Percentiles rank a stretch among this genome's conserved stretches.
Conservation (phyloP, 306 rosid genomes). For the Abrus pulchellus region DNA sequence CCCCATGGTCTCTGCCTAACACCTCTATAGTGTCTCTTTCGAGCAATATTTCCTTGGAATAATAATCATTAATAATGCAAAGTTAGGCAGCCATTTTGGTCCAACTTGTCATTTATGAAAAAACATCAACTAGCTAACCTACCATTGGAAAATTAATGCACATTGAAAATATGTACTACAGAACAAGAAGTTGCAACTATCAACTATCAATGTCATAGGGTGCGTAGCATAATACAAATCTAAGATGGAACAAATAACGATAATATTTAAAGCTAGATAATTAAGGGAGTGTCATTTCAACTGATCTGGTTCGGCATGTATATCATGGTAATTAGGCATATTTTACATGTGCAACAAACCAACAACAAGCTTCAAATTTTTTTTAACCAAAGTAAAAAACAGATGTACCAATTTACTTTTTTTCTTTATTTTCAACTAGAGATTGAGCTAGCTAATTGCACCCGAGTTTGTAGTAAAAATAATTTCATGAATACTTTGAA, state of each 20-base stretch:
- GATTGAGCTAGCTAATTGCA: constrained; percentile 29
- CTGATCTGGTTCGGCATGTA: not conserved
- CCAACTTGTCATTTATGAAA: constrained; percentile 21
- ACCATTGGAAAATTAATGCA: not conserved
- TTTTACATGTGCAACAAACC: constrained; percentile 20
- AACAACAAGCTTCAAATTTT: not conserved
- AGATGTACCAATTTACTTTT: too few species aligned
- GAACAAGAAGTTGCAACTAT: not conserved
- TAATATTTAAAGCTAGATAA: not conserved
- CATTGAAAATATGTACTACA: not conserved
- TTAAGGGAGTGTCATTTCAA: constrained; percentile 31
- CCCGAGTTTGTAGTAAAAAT: not conserved
- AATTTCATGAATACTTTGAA: not conserved
- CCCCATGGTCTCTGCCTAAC: constrained; percentile 67
- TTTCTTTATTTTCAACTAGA: not conserved
- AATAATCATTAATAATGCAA: not conserved
- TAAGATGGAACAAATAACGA: not conserved
- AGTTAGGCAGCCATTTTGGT: constrained; percentile 3
- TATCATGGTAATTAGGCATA: constrained; percentile 12
- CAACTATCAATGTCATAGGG: constrained; percentile 16
- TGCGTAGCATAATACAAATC: not conserved
- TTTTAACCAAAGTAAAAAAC: not conserved
- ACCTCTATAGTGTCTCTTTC: constrained; percentile 59
- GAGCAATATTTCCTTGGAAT: constrained; percentile 23
- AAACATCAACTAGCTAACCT: not conserved